These are phyloP conservation scores for Xylaria digitata DNA, from an alignment of 2,329 filamentous ascomycete species.

Conservation along the genomic window DNA sequence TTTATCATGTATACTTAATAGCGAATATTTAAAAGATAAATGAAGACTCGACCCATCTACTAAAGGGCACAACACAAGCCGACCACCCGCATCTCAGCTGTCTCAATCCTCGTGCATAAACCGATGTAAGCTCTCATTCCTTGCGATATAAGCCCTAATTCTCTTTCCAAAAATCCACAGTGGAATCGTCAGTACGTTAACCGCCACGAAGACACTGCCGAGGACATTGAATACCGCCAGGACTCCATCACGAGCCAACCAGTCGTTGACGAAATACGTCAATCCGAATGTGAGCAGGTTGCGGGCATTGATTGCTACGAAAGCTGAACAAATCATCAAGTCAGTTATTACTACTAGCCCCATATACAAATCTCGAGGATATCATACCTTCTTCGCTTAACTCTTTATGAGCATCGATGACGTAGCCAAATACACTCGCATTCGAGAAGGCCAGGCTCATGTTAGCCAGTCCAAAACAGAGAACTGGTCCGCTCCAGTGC, in stretches of 20 bases:
- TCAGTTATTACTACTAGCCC: conserved; percentile 6
- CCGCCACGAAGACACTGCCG: conserved; percentile 56
- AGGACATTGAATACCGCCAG: conserved; percentile 55
- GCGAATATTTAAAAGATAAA: background rate
- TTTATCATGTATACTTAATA: too few relatives aligned
- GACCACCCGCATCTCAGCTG: background rate
- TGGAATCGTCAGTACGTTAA: conserved; percentile 59
- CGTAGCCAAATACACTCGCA: conserved; percentile 62
- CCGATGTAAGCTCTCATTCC: conserved; percentile 49
- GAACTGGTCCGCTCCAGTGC: conserved; percentile 60
- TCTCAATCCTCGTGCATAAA: conserved; percentile 48
- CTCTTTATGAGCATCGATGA: conserved; percentile 60
- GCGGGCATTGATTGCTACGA: conserved; percentile 63
- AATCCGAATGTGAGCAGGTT: conserved; percentile 61
- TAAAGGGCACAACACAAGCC: background rate
- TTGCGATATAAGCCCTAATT: conserved; percentile 56
- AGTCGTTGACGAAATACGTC: conserved; percentile 58
- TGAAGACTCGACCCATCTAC: background rate
- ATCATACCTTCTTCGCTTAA: conserved; percentile 56
- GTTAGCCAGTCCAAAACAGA: conserved; percentile 62
- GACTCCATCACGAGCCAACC: conserved; percentile 52
- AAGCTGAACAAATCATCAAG: conserved; percentile 48
- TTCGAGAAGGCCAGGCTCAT: conserved; percentile 60
- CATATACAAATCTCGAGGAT: background rate
- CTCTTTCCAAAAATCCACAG: conserved; percentile 63